Evolutionary conservation across 106 monocot species (phyloP).

Genomic region (Chionographis japonica): DNA sequence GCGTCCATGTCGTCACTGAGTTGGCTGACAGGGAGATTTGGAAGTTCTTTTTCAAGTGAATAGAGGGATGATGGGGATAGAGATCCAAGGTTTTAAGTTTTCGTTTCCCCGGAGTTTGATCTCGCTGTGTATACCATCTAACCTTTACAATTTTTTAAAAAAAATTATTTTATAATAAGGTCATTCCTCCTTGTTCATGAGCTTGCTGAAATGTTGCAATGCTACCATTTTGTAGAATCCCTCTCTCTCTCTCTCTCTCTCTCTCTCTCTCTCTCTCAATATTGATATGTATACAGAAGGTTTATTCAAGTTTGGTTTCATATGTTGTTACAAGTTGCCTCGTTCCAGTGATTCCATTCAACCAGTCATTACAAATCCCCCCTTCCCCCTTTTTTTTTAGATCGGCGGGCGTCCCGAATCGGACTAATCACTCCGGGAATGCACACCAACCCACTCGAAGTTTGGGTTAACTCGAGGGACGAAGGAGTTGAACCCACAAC

Average conservation of each 20-base stretch:
- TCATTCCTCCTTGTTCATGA: neutral
- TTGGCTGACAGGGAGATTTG: conserved; percentile 74
- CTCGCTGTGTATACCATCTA: conserved; percentile 1
- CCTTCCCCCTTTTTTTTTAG: no score
- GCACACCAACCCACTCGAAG: no score
- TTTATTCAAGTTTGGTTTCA: no score
- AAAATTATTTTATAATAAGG: conserved; percentile 2
- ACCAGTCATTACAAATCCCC: no score
- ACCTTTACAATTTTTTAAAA: neutral
- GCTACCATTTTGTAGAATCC: conserved; percentile 3
- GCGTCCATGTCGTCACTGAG: conserved; percentile 53
- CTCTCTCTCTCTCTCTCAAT: neutral
- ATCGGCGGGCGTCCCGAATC: no score
- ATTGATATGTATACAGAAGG: no score
- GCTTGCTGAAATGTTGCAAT: conserved; percentile 12
- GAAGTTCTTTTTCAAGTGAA: conserved; percentile 93
- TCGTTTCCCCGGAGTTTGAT: neutral
- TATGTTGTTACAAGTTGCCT: no score
- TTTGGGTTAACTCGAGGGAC: no score
- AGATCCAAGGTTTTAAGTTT: neutral
- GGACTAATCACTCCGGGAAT: no score
- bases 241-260: no score
- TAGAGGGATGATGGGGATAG: neutral
- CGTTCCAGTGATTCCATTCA: no score
- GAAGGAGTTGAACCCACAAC: no score